Percentiles rank a stretch among this genome's conserved stretches.
Conservation (phyloP, 257 asterid genomes). For the Ehretia macrophylla region DNA sequence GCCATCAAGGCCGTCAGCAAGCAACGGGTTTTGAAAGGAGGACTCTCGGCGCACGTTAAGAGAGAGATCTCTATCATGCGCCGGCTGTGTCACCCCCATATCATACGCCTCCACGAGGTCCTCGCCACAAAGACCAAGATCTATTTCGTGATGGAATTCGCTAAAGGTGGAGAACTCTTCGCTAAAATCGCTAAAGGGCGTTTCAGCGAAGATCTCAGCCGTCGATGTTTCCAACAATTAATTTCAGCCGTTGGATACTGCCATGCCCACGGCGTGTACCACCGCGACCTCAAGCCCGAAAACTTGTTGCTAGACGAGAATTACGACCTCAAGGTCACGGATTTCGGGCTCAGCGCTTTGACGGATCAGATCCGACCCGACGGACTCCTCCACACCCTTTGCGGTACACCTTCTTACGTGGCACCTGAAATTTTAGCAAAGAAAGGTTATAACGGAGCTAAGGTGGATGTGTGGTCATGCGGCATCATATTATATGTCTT, state of each 20-base stretch:
- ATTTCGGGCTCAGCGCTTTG: slow-evolving; percentile 75
- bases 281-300: slow-evolving; percentile 76
- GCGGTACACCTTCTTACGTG: slow-evolving; percentile 88
- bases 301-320: slow-evolving; percentile 65
- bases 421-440: slow-evolving; percentile 73
- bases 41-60: slow-evolving; percentile 39
- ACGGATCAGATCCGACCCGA: slow-evolving; percentile 56
- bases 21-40: slow-evolving; percentile 39
- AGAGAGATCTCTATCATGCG: slow-evolving; percentile 69
- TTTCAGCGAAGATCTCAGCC: slow-evolving; percentile 68
- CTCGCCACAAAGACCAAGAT: slow-evolving; percentile 65
- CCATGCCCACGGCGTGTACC: slow-evolving; percentile 77
- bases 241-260: slow-evolving; percentile 68
- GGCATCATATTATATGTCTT: slow-evolving; percentile 61
- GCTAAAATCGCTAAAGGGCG: slow-evolving; percentile 52
- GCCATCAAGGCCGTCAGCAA: slow-evolving; percentile 65
- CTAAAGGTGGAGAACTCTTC: slow-evolving; percentile 75
- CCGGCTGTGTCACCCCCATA: slow-evolving; percentile 66
- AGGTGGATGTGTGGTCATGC: slow-evolving; percentile 77
- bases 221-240: slow-evolving; percentile 64
- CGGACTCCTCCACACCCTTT: slow-evolving; percentile 60
- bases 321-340: slow-evolving; percentile 62
- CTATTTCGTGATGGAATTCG: slow-evolving; percentile 67
- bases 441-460: slow-evolving; percentile 73
- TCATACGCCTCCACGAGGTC: slow-evolving; percentile 63